These are phyloP conservation scores for Rosellinia necatrix DNA, from an alignment of 2,329 filamentous ascomycete genomes.

Conservation along the genomic window DNA sequence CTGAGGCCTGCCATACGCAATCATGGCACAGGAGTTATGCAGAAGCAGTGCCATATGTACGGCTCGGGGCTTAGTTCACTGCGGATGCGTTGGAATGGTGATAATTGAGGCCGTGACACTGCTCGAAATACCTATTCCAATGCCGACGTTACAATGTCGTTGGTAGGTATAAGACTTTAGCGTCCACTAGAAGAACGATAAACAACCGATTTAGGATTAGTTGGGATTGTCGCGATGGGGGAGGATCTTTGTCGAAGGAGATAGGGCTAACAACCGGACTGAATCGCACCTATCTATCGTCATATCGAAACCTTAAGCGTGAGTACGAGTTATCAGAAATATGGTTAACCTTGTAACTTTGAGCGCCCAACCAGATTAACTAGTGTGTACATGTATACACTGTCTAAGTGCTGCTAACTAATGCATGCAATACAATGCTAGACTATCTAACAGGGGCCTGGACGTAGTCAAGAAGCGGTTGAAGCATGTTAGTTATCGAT, in stretches of 20 bases:
- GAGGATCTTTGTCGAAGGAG: slow-evolving; percentile 1
- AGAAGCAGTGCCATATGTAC: slow-evolving; percentile 5
- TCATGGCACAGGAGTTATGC: slow-evolving; percentile 12
- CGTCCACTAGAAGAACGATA: background rate
- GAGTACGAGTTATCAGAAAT: background rate
- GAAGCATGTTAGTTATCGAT: background rate
- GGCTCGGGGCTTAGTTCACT: slow-evolving; percentile 16
- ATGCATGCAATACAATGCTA: no score
- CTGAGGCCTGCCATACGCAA: slow-evolving; percentile 1
- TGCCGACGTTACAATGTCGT: no score
- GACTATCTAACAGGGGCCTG: background rate
- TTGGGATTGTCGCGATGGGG: no score
- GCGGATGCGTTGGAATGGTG: slow-evolving; percentile 26
- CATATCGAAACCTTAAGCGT: slow-evolving; percentile 6
- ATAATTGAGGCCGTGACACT: slow-evolving; percentile 10
- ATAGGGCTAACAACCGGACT: slow-evolving; percentile 1
- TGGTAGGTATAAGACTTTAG: background rate
- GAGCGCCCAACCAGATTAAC: no score
- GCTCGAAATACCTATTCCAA: slow-evolving; percentile 3
- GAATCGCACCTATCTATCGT: background rate
- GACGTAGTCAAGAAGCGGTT: background rate
- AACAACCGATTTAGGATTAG: background rate
- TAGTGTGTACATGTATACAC: no score
- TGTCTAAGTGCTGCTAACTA: no score
- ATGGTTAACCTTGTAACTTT: background rate